Evolutionary conservation across 441 rosid genomes (phyloP).

Genomic region (Hura crepitans): DNA sequence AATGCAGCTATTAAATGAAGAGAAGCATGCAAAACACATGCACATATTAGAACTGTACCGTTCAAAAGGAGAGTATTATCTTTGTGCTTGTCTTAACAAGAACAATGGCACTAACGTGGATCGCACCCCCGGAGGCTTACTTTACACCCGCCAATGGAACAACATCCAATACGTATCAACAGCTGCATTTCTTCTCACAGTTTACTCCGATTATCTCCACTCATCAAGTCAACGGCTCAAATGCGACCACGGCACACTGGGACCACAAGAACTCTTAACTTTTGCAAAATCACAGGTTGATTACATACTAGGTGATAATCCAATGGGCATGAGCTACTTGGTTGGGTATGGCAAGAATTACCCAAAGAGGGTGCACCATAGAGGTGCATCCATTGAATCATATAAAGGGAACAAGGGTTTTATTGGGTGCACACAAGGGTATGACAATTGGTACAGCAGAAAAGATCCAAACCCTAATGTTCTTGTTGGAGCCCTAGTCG

Average conservation of each 20-base stretch:
- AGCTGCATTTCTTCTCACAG: conserved; percentile 66
- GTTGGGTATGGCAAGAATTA: conserved; percentile 67
- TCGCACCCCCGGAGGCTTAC: conserved; percentile 69
- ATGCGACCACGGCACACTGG: conserved; percentile 41
- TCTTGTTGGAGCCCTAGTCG: conserved; percentile 74
- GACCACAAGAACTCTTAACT: conserved; percentile 40
- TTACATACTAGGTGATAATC: conserved; percentile 76
- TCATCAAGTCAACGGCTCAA: conserved; percentile 35
- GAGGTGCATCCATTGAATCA: conserved; percentile 77
- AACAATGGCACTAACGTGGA: conserved; percentile 46
- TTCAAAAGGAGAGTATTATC: conserved; percentile 65
- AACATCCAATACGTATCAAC: conserved; percentile 85
- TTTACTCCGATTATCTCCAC: conserved; percentile 62
- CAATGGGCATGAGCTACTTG: conserved; percentile 71
- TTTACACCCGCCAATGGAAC: conserved; percentile 87
- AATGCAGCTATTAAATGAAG: conserved; percentile 47
- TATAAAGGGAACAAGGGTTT: conserved; percentile 58
- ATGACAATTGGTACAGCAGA: conserved; percentile 60
- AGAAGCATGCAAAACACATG: conserved; percentile 37
- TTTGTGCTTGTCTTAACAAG: conserved; percentile 70
- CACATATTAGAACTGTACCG: conserved; percentile 46
- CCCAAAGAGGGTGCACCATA: conserved; percentile 73
- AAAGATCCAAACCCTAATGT: conserved; percentile 66
- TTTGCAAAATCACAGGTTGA: conserved; percentile 78
- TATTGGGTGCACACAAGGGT: conserved; percentile 93